Evolutionary conservation across 1,284 basidiomycete species (phyloP), one percentile per base, ranked within the genome.

Genomic region (Inonotus hispidus): DNA sequence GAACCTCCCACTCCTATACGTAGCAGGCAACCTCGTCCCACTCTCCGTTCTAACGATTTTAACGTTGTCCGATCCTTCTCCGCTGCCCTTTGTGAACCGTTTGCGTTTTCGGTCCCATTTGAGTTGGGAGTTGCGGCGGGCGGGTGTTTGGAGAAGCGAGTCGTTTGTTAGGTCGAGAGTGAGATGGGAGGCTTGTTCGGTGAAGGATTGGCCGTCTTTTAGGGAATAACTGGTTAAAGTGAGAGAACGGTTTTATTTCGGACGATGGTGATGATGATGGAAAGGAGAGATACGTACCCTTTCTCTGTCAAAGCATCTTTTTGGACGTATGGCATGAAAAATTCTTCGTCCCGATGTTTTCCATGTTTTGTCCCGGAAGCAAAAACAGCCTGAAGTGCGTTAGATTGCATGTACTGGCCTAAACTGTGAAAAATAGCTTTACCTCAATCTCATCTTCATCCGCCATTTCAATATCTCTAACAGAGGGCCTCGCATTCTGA

Each of bases 51-150:
- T 87, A 67, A 99, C 91, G 67, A 99, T 81, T 74, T 98, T 98
- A 68, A 96, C 82, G 72, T 98, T 98, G 73, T 98, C 95, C 3
- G 92, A 85, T 3, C 95, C 95, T 35, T 79, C 80, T 10, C 92
- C 91, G 45, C 87, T 87, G 6, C 93, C 94, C 67, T 90, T 85
- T 45, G 97, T 79, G 67, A 98, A 98, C 69, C 92, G 94, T 73
- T 98, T 98, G 76, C 94, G 96, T 77, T 96, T 98, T 68, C 92
- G 90, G 74, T 98, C 95, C 97, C 97, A 99, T 43, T 73, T 85
- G 62, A 90, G 71, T 63, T 80, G 80, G 64, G 79, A 79, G 50
- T 87, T 83, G 52, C 83, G 86, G 60, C 88, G 87, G 61, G 86
- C 84, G 61, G 83, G 81, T 13, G 83, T 79, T 32, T 81, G 80